phyloP scores from a whole-genome alignment of 1,284 basidiomycete genomes.

The Cutaneotrichosporon spelunceum region DNA sequence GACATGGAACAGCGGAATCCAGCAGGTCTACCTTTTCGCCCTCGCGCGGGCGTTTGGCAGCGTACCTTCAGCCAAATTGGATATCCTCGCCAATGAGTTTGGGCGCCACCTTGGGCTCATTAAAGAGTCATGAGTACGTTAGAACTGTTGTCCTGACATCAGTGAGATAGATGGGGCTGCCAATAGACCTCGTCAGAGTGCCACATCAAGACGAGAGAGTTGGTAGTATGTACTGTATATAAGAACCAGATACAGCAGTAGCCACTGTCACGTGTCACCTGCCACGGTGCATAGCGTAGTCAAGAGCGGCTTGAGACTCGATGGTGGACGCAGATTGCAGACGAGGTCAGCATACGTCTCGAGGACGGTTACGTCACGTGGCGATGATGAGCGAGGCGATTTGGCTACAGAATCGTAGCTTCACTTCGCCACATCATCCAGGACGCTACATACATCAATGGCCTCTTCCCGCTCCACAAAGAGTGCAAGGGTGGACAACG shows the following conservation, averaged over 20 bases:
- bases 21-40: not conserved
- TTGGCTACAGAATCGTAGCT: not conserved
- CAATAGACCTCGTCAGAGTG: too few species aligned
- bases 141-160: not conserved
- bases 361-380: too few species aligned
- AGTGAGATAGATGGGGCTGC: not conserved
- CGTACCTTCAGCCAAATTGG: not conserved
- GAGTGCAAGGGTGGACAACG: not conserved
- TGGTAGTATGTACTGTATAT: too few species aligned
- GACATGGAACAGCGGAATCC: not conserved
- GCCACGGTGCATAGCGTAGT: too few species aligned
- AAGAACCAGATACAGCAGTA: too few species aligned
- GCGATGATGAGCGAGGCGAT: too few species aligned
- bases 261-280: too few species aligned
- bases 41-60: not conserved
- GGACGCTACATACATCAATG: not conserved
- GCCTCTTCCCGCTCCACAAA: not conserved
- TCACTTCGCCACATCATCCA: not conserved
- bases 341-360: too few species aligned
- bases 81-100: not conserved
- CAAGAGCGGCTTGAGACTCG: too few species aligned
- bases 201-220: too few species aligned
- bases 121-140: not conserved
- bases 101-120: not conserved
- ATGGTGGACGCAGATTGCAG: too few species aligned